Evolutionary conservation across 73 alveolate species (phyloP).

Genomic region (Durusdinium trenchii): DNA sequence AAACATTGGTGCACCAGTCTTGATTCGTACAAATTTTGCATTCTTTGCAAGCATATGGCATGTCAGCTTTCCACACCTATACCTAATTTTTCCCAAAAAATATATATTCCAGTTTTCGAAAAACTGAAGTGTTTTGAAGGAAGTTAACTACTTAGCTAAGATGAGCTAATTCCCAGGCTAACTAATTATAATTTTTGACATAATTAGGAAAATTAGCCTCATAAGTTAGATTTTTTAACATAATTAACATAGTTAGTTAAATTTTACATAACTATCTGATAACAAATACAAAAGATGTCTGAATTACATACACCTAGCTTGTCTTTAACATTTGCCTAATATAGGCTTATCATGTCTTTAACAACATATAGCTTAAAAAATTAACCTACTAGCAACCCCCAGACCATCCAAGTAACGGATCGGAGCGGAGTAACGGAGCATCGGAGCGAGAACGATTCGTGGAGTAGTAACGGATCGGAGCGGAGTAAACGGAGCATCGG

Average conservation of each 20-base stretch:
- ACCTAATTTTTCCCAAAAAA: background rate
- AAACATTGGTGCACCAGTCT: background rate
- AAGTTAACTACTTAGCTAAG: background rate
- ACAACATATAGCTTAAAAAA: background rate
- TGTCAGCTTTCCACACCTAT: slow-evolving; percentile 14
- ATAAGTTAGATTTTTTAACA: background rate
- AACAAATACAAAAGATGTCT: background rate
- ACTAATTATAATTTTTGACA: background rate
- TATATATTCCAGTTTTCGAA: background rate
- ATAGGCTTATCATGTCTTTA: background rate
- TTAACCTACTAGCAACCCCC: slow-evolving; percentile 36
- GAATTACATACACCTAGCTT: background rate
- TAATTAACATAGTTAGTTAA: background rate
- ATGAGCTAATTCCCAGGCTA: background rate
- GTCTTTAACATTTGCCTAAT: background rate
- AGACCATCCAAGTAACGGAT: slow-evolving; percentile 31
- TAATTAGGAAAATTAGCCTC: slow-evolving; percentile 16
- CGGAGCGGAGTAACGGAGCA: no score
- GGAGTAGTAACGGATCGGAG: no score
- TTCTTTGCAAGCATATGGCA: background rate
- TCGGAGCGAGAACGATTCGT: no score
- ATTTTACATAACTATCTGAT: background rate
- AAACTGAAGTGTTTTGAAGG: background rate
- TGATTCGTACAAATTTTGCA: background rate
- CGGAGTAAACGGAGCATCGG: no score